phyloP scores from a whole-genome alignment of 192 early-diverging fungal genomes.

The Coemansia sp. region DNA sequence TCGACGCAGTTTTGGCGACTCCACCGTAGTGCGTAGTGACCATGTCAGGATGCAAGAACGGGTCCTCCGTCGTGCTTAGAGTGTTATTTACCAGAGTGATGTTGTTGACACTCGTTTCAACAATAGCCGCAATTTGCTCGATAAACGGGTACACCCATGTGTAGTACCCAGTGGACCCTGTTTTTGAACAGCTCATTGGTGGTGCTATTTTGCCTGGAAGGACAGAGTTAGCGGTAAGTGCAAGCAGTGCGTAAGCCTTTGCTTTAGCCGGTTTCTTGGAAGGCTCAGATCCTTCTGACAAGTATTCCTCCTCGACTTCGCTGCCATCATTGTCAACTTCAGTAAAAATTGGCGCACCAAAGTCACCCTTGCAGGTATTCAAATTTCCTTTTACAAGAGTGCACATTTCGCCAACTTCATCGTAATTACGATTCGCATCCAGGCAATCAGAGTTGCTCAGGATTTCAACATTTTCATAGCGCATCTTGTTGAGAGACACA shows the following conservation, averaged over 20 bases:
- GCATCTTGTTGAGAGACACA: conserved; percentile 8
- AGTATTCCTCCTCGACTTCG: neutral
- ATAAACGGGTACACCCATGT: conserved; percentile 24
- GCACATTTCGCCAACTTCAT: conserved; percentile 15
- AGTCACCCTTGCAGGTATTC: conserved; percentile 17
- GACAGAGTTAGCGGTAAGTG: conserved; percentile 13
- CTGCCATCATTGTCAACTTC: neutral
- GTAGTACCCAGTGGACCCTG: conserved; percentile 17
- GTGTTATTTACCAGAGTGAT: neutral
- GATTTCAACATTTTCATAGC: neutral
- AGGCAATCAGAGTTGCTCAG: conserved; percentile 5
- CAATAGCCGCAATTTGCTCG: conserved; percentile 1
- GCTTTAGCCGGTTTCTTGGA: neutral
- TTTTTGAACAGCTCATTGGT: neutral
- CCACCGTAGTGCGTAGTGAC: neutral
- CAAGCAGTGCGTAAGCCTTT: conserved; percentile 18
- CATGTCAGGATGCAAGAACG: conserved; percentile 6
- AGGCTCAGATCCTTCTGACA: neutral
- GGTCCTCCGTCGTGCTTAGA: neutral
- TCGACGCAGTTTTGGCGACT: conserved; percentile 1
- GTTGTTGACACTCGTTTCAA: neutral
- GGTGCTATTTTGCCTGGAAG: neutral
- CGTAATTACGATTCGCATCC: neutral
- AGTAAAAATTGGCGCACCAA: conserved; percentile 17
- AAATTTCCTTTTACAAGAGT: neutral